phyloP scores from a whole-genome alignment of 164 flowering plant species.

The Magnolia officinalis region DNA sequence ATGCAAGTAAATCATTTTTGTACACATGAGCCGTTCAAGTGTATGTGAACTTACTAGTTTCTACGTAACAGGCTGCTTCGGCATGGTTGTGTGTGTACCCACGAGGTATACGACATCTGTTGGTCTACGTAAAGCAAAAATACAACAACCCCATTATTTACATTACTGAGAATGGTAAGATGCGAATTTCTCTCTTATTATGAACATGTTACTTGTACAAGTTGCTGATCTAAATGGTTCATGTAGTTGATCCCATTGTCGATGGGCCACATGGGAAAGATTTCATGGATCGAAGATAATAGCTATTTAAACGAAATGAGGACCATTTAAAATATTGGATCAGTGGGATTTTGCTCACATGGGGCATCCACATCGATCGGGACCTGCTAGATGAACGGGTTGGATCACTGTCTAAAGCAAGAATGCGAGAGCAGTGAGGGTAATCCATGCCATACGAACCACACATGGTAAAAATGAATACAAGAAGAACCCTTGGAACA shows the following conservation, averaged over 20 bases:
- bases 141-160: slow-evolving; percentile 41
- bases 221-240: no score
- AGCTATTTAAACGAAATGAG: no score
- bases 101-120: slow-evolving; percentile 34
- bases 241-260: neutral
- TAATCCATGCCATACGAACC: no score
- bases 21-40: neutral
- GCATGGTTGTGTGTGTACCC: slow-evolving; percentile 44
- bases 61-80: neutral
- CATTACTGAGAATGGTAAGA: slow-evolving; percentile 59
- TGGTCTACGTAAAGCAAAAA: slow-evolving; percentile 32
- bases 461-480: no score
- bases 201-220: no score
- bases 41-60: neutral
- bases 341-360: neutral
- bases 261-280: no score
- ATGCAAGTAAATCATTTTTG: neutral
- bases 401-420: no score
- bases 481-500: no score
- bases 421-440: no score
- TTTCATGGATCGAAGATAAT: no score
- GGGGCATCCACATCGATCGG: no score
- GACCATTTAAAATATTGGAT: neutral
- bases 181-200: neutral
- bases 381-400: no score